phyloP scores from a whole-genome alignment of 2,329 filamentous ascomycete species.

The Pyrenochaeta sp. region DNA sequence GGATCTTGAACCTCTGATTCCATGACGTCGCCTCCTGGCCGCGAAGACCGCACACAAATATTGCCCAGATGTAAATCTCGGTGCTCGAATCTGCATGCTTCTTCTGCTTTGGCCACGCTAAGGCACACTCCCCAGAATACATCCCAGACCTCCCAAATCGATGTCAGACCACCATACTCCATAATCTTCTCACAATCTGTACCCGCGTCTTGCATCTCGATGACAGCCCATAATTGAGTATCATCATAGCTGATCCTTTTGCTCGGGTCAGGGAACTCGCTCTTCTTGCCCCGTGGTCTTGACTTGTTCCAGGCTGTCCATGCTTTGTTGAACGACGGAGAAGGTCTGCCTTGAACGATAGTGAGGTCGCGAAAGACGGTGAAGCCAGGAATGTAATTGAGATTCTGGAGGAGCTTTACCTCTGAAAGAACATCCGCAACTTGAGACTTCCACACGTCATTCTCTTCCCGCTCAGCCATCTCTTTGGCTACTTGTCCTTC shows the following conservation, averaged over 20 bases:
- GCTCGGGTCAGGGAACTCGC: conserved; percentile 65
- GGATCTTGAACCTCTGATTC: conserved; percentile 46
- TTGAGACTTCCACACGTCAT: conserved; percentile 52
- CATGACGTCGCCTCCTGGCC: conserved; percentile 32
- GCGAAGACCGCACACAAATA: conserved; percentile 61
- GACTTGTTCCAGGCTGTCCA: conserved; percentile 56
- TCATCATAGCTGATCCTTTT: conserved; percentile 63
- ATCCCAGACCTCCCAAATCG: conserved; percentile 63
- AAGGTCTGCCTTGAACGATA: conserved; percentile 65
- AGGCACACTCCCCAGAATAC: conserved; percentile 73
- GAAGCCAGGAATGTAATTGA: conserved; percentile 69
- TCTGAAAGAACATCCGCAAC: conserved; percentile 57
- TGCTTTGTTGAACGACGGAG: conserved; percentile 57
- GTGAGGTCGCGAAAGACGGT: conserved; percentile 68
- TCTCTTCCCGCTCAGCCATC: conserved; percentile 45
- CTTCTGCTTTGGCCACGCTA: conserved; percentile 68
- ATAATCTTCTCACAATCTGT: conserved; percentile 59
- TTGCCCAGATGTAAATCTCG: conserved; percentile 74
- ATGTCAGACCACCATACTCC: conserved; percentile 44
- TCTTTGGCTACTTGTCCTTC: conserved; percentile 50
- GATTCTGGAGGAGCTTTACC: conserved; percentile 63
- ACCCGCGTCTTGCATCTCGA: conserved; percentile 73
- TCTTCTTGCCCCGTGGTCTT: conserved; percentile 54
- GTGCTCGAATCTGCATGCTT: conserved; percentile 69
- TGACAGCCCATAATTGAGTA: conserved; percentile 68